These are phyloP conservation scores for Colletotrichum theobromicola DNA, from an alignment of 2,329 filamentous ascomycete species.

Conservation along the genomic window DNA sequence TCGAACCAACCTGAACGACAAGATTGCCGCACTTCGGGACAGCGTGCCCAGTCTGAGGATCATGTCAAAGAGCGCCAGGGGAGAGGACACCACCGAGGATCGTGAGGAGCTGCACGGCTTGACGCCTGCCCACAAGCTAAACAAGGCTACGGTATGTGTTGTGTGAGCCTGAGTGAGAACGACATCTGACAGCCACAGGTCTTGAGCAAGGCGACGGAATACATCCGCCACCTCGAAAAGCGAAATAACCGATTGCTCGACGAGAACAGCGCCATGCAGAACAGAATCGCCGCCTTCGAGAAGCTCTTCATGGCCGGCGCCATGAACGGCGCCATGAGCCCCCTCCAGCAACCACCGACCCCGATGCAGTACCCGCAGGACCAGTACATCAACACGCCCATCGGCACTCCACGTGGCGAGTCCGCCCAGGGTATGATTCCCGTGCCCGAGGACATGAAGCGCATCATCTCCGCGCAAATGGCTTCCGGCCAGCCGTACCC, in stretches of 20 bases:
- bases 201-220: conserved; percentile 93
- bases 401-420: conserved; percentile 43
- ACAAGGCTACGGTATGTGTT: conserved; percentile 82
- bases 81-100: conserved; percentile 74
- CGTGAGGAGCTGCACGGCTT: conserved; percentile 82
- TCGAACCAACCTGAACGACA: conserved; percentile 94
- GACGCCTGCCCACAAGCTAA: conserved; percentile 89
- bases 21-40: conserved; percentile 90
- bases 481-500: conserved; percentile 60
- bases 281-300: conserved; percentile 75
- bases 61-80: conserved; percentile 74
- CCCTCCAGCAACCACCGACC: conserved; percentile 58
- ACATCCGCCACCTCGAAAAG: conserved; percentile 92
- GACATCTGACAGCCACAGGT: conserved; percentile 53
- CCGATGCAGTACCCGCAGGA: conserved; percentile 58
- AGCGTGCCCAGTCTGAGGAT: conserved; percentile 90
- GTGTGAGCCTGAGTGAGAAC: fast-evolving
- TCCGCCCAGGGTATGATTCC: conserved; percentile 66
- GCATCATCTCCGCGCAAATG: conserved; percentile 63
- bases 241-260: conserved; percentile 82
- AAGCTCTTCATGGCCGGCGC: conserved; percentile 83
- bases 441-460: conserved; percentile 70
- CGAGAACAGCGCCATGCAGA: conserved; percentile 81
- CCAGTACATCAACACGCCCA: conserved; percentile 49
- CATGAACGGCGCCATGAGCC: conserved; percentile 65